phyloP scores from a whole-genome alignment of 129 eudicot species.

The Lonicera japonica region DNA sequence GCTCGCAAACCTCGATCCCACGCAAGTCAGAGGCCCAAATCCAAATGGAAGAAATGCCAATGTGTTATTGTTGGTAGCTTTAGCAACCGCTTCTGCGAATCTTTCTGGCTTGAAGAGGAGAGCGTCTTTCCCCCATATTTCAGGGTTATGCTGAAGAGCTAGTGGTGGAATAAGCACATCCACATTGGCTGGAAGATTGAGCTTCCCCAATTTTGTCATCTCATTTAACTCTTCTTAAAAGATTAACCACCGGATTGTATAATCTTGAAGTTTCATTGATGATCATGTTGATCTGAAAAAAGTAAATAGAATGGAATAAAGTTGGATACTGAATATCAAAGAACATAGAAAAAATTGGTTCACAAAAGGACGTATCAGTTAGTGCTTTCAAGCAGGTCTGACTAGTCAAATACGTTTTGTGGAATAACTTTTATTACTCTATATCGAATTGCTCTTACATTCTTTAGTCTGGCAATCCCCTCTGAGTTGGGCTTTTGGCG shows the following conservation, averaged over 20 bases:
- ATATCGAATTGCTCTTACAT: slow-evolving; percentile 20
- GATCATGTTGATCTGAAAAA: slow-evolving; percentile 47
- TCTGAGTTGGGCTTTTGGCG: slow-evolving; percentile 32
- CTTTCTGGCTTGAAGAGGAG: slow-evolving; percentile 46
- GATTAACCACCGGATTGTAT: slow-evolving; percentile 33
- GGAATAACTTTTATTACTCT: too few relatives aligned
- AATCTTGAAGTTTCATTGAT: slow-evolving; percentile 47
- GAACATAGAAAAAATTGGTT: too few relatives aligned
- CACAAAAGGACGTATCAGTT: too few relatives aligned
- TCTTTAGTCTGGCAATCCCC: slow-evolving; percentile 46
- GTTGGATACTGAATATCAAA: background rate
- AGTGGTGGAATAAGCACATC: slow-evolving; percentile 33
- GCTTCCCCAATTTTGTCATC: slow-evolving; percentile 31
- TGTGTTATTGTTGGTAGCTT: slow-evolving; percentile 47
- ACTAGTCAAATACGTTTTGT: too few relatives aligned
- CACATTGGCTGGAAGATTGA: slow-evolving; percentile 26
- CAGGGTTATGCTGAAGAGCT: slow-evolving; percentile 45
- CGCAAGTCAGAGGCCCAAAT: slow-evolving; percentile 45
- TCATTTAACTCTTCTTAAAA: slow-evolving; percentile 28
- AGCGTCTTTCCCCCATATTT: slow-evolving; percentile 55
- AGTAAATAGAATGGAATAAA: background rate
- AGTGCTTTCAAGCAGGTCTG: too few relatives aligned
- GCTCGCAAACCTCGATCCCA: slow-evolving; percentile 41
- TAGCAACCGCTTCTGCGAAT: slow-evolving; percentile 46
- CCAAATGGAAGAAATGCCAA: slow-evolving; percentile 57